Conservation (phyloP, 2,329 filamentous ascomycete genomes). For the Aaosphaeria pasadenensis region DNA sequence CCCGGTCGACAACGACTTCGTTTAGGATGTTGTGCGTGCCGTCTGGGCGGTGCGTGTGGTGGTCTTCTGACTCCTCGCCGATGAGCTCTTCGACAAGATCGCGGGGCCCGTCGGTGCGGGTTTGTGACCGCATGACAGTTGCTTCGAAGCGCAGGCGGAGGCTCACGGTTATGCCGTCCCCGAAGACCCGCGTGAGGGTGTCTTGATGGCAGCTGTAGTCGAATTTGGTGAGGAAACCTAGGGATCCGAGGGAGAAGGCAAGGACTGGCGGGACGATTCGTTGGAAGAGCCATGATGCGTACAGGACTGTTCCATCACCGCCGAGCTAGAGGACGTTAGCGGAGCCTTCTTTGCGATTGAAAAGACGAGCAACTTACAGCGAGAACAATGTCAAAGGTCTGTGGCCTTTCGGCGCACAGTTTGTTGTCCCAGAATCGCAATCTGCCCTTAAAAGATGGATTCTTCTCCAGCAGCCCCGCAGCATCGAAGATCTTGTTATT, state of each 20-base stretch:
- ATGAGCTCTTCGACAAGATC: constrained; percentile 81
- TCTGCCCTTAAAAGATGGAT: constrained; percentile 54
- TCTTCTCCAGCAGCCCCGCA: constrained; percentile 63
- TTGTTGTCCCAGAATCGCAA: constrained; percentile 81
- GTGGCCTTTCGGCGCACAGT: constrained; percentile 73
- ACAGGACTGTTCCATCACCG: constrained; percentile 95
- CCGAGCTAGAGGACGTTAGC: constrained; percentile 56
- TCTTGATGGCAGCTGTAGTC: constrained; percentile 74
- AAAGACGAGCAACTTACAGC: constrained; percentile 49
- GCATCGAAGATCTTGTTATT: constrained; percentile 72
- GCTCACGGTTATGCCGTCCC: constrained; percentile 83
- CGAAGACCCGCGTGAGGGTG: constrained; percentile 70
- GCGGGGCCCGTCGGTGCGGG: constrained; percentile 21
- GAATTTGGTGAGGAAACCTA: constrained; percentile 96
- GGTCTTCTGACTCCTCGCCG: constrained; percentile 79
- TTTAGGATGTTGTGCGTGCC: constrained; percentile 89
- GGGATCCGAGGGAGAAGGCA: constrained; percentile 84
- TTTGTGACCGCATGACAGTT: constrained; percentile 81
- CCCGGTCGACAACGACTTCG: constrained; percentile 92
- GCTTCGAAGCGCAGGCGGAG: constrained; percentile 87
- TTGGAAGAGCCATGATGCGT: constrained; percentile 96
- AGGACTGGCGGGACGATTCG: constrained; percentile 89
- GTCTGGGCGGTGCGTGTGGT: constrained; percentile 80
- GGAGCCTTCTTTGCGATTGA: background rate
- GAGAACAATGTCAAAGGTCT: constrained; percentile 90